phyloP scores from a whole-genome alignment of 1,284 basidiomycete genomes.

The Tranzscheliella williamsii region DNA sequence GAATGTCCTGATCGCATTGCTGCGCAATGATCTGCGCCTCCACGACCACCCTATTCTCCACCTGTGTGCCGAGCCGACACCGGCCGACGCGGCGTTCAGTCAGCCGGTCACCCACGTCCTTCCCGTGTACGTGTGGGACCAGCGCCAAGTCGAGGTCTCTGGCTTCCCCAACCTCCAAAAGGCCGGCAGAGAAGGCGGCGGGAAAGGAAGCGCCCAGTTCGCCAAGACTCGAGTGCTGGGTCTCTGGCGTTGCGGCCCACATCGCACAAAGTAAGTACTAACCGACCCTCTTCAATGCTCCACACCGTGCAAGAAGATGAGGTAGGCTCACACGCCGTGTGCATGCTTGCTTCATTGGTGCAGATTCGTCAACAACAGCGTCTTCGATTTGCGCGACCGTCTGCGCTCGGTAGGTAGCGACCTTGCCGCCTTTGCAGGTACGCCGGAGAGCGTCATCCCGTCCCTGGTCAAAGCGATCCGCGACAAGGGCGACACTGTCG shows the following conservation, averaged over 20 bases:
- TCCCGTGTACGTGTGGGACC: slow-evolving; percentile 51
- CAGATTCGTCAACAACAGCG: slow-evolving; percentile 44
- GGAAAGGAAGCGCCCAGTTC: slow-evolving; percentile 10
- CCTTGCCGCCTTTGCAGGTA: slow-evolving; percentile 48
- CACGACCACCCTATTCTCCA: slow-evolving; percentile 53
- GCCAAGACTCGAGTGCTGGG: slow-evolving; percentile 40
- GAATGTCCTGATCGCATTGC: slow-evolving; percentile 36
- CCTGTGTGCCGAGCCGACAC: slow-evolving; percentile 27
- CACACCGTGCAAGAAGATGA: no score
- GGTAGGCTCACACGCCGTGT: no score
- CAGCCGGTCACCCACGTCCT: slow-evolving; percentile 46
- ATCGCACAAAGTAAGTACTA: slow-evolving; percentile 33
- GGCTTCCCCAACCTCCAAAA: slow-evolving; percentile 38
- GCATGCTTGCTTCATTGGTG: background rate
- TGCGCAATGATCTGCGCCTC: slow-evolving; percentile 50
- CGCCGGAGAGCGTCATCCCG: slow-evolving; percentile 45
- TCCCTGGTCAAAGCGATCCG: slow-evolving; percentile 61
- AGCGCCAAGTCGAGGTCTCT: slow-evolving; percentile 41
- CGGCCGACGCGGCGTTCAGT: slow-evolving; percentile 20
- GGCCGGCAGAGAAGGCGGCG: slow-evolving; percentile 10
- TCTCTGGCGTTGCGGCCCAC: slow-evolving; percentile 43
- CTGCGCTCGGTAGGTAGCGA: slow-evolving; percentile 32
- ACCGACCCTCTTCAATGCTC: no score
- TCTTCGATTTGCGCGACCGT: slow-evolving; percentile 39
- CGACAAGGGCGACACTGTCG: slow-evolving; percentile 61